These are phyloP conservation scores for Xylariales sp. DNA, from an alignment of 2,329 filamentous ascomycete species.

Conservation along the genomic window DNA sequence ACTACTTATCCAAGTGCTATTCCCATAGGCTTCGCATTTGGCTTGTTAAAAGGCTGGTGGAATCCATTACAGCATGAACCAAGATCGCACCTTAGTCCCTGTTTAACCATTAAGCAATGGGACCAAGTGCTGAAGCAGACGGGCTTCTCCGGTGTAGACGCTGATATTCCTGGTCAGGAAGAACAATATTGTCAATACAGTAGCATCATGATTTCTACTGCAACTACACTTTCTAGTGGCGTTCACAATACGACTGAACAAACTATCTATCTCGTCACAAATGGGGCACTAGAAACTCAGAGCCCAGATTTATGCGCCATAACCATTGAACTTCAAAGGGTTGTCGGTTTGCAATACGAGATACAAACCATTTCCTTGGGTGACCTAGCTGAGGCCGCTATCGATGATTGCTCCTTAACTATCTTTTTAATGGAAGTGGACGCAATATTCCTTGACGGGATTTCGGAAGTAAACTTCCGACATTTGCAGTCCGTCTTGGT, in stretches of 20 bases:
- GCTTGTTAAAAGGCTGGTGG: constrained; percentile 25
- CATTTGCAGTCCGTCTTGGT: not conserved
- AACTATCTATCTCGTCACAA: too few relatives aligned
- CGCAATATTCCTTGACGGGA: too few relatives aligned
- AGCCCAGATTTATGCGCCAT: too few relatives aligned
- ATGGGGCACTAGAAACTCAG: too few relatives aligned
- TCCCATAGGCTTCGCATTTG: constrained; percentile 23
- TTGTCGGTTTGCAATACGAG: too few relatives aligned
- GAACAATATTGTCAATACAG: constrained; percentile 8
- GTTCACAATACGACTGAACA: too few relatives aligned
- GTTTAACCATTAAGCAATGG: constrained; percentile 14
- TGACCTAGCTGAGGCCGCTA: too few relatives aligned
- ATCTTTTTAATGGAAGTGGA: too few relatives aligned
- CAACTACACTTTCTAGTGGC: not conserved
- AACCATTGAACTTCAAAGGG: too few relatives aligned
- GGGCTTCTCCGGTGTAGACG: constrained; percentile 21
- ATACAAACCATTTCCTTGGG: too few relatives aligned
- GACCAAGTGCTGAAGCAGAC: not conserved
- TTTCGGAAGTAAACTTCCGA: too few relatives aligned
- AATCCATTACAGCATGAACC: constrained; percentile 8
- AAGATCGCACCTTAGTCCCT: constrained; percentile 14
- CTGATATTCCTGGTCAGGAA: constrained; percentile 20
- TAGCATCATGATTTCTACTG: constrained; percentile 28
- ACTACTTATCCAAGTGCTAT: constrained; percentile 16
- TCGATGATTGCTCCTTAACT: too few relatives aligned